These are phyloP conservation scores for Nitzschia palea DNA, from an alignment of 108 stramenopile species.

Conservation along the genomic window DNA sequence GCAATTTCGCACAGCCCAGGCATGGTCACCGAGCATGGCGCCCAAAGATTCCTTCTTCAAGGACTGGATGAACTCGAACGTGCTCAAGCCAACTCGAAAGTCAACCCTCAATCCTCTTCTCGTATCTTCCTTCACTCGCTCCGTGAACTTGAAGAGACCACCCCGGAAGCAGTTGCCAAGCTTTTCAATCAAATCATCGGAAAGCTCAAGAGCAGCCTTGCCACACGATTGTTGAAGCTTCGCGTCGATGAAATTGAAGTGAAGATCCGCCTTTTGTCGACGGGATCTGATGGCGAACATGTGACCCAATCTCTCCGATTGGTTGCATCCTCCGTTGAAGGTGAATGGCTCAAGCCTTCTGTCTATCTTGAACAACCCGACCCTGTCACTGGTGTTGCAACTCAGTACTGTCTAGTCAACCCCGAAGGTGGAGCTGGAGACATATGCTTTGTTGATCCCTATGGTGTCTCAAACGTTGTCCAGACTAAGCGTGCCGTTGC, in stretches of 20 bases:
- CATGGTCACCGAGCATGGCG: slow-evolving; percentile 64
- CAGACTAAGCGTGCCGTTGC: slow-evolving; percentile 96
- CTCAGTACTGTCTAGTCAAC: slow-evolving; percentile 86
- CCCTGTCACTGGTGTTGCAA: slow-evolving; percentile 91
- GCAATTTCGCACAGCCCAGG: slow-evolving; percentile 91
- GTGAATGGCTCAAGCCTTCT: slow-evolving; percentile 92
- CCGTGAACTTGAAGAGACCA: slow-evolving; percentile 71
- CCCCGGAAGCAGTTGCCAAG: slow-evolving; percentile 67
- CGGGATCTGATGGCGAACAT: slow-evolving; percentile 59
- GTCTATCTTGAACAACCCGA: slow-evolving; percentile 92
- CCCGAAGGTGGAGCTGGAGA: slow-evolving; percentile 60
- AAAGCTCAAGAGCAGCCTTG: slow-evolving; percentile 77
- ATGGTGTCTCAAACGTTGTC: slow-evolving; percentile 84
- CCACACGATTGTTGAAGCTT: slow-evolving; percentile 89
- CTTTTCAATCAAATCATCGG: slow-evolving; percentile 73
- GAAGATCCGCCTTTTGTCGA: slow-evolving; percentile 77
- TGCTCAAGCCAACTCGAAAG: slow-evolving; percentile 89
- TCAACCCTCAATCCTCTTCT: slow-evolving; percentile 84
- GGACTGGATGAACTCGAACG: slow-evolving; percentile 96
- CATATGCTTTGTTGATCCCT: slow-evolving; percentile 92
- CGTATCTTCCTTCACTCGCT: slow-evolving; percentile 94
- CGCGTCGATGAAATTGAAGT: slow-evolving; percentile 98
- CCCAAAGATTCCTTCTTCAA: slow-evolving; percentile 74
- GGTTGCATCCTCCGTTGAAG: slow-evolving; percentile 92
- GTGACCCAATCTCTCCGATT: slow-evolving; percentile 85